Percentiles rank a stretch among this genome's conserved stretches.
Evolutionary conservation across 768 basidiomycete species (phyloP).

Genomic region (Auriscalpium microsporum): DNA sequence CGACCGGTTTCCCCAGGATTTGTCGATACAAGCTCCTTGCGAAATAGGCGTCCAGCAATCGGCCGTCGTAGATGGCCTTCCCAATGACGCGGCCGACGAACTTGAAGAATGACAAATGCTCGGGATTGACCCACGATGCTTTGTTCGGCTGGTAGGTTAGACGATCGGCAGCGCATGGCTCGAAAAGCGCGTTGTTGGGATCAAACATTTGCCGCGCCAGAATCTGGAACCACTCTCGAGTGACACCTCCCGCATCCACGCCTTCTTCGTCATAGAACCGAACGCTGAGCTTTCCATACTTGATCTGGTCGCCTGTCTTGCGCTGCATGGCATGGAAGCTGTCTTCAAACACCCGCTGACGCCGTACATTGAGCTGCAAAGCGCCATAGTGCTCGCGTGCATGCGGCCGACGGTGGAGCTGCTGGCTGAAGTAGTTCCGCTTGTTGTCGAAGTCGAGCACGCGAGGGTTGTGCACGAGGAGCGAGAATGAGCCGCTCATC

Average conservation of each 20-base stretch:
- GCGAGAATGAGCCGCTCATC: constrained; percentile 96
- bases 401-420: constrained; percentile 77
- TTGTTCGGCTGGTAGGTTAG: constrained; percentile 96
- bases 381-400: constrained; percentile 75
- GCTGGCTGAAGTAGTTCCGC: constrained; percentile 90
- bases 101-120: constrained; percentile 96
- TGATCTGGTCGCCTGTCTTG: constrained; percentile 91
- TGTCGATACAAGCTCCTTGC: constrained; percentile 95
- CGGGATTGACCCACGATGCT: constrained; percentile 88
- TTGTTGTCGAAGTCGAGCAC: constrained; percentile 99
- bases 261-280: constrained; percentile 97
- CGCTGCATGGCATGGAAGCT: constrained; percentile 89
- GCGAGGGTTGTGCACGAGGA: constrained; percentile 90
- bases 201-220: constrained; percentile 98
- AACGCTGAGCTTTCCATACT: constrained; percentile 93
- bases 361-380: constrained; percentile 81
- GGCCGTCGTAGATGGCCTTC: constrained; percentile 94
- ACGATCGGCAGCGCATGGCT: constrained; percentile 92
- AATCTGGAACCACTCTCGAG: constrained; percentile 98
- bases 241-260: constrained; percentile 96
- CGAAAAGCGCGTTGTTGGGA: constrained; percentile 96
- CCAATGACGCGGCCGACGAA: constrained; percentile 97
- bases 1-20: constrained; percentile 86
- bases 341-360: constrained; percentile 93
- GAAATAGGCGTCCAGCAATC: constrained; percentile 96